A percentile compares a stretch with the other conserved stretches of the same genome.
Evolutionary conservation across 2,329 filamentous ascomycete species (phyloP).

Genomic region (Fusarium piperis): DNA sequence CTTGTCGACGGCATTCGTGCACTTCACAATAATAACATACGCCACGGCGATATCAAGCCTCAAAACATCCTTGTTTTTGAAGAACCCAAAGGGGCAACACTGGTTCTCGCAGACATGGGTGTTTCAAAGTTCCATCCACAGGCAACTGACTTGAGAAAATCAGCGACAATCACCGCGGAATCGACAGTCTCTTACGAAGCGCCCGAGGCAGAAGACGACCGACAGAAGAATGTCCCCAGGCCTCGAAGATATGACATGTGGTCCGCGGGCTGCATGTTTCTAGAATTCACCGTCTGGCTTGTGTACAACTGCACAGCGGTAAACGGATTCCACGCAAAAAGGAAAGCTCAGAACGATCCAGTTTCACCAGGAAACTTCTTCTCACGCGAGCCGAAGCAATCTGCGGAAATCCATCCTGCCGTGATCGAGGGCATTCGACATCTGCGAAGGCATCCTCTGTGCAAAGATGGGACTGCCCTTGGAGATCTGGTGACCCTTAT

Average conservation of each 20-base stretch:
- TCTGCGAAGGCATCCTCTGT: not conserved
- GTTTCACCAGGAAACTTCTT: not conserved
- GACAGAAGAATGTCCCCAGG: not conserved
- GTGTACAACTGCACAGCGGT: conserved; percentile 1
- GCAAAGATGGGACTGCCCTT: not conserved
- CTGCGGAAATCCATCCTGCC: not conserved
- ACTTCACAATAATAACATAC: conserved; percentile 9
- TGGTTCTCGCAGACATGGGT: conserved; percentile 30
- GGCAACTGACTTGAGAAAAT: conserved; percentile 10
- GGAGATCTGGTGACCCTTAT: not conserved
- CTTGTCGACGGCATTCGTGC: conserved; percentile 11
- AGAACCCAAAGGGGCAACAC: not conserved
- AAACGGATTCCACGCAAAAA: not conserved
- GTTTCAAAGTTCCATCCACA: conserved; percentile 20
- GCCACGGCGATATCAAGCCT: conserved; percentile 34
- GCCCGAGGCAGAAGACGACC: conserved; percentile 14
- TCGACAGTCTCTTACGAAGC: conserved; percentile 25
- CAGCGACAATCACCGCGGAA: conserved; percentile 7
- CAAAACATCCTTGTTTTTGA: conserved; percentile 30
- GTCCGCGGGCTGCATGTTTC: conserved; percentile 29
- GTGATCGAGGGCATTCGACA: not conserved
- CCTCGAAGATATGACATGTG: conserved; percentile 25
- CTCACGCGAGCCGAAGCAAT: not conserved
- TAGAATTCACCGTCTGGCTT: conserved; percentile 29
- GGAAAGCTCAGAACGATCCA: not conserved